Evolutionary conservation across 1,284 basidiomycete genomes (phyloP).

Genomic region (Microbotryum saponariae): DNA sequence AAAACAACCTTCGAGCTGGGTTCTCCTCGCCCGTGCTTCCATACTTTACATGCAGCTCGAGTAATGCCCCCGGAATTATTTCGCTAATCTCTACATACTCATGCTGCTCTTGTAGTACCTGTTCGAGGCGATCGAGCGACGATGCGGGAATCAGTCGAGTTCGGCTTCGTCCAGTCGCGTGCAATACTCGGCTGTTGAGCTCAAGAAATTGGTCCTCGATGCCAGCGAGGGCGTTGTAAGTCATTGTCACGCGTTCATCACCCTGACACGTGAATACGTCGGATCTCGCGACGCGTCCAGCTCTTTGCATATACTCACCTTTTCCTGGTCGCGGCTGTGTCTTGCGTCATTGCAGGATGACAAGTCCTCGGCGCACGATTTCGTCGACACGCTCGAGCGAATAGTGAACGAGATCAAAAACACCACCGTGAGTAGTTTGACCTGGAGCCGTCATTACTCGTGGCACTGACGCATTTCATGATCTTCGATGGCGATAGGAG

Average conservation of each 20-base stretch:
- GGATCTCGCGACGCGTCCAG: neutral
- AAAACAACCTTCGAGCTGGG: no score
- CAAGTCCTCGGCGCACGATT: conserved; percentile 70
- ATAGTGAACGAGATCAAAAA: conserved; percentile 68
- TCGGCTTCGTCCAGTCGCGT: neutral
- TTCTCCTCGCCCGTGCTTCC: no score
- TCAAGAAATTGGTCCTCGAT: conserved; percentile 31
- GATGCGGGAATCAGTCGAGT: no score
- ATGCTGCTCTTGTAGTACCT: conserved; percentile 19
- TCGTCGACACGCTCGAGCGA: conserved; percentile 83
- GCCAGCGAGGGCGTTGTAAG: conserved; percentile 31
- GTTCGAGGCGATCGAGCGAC: conserved; percentile 31
- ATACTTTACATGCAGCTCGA: no score
- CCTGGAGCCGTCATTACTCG: conserved; percentile 54
- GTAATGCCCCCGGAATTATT: no score
- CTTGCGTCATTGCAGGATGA: conserved; percentile 45
- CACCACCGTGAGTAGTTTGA: conserved; percentile 27
- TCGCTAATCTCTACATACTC: no score
- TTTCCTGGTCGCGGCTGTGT: no score
- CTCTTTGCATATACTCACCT: neutral
- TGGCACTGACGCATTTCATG: conserved; percentile 25
- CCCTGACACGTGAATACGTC: neutral
- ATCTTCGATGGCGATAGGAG: conserved; percentile 48
- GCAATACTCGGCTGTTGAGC: conserved; percentile 17
- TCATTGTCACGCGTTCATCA: neutral